A percentile compares a stretch with the other conserved stretches of the same genome.
Conservation (phyloP, 768 basidiomycete species). For the Lyophyllum decastes region DNA sequence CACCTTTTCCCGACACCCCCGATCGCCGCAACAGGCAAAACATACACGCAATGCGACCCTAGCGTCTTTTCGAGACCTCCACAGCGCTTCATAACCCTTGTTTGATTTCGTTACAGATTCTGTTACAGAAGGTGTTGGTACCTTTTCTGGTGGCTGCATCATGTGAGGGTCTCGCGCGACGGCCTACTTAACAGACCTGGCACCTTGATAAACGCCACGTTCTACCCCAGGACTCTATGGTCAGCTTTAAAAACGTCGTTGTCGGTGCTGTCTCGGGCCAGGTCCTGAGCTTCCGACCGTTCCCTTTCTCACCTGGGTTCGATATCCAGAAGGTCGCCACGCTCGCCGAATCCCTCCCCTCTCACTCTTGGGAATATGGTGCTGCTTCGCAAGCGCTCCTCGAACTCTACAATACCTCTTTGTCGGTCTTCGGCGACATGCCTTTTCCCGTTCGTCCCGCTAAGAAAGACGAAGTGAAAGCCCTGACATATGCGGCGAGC, state of each 20-base stretch:
- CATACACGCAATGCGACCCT: too few species aligned
- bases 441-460: conserved; percentile 36
- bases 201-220: background rate
- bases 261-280: background rate
- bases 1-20: too few species aligned
- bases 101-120: too few species aligned
- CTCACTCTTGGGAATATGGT: conserved; percentile 52
- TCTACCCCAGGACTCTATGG: background rate
- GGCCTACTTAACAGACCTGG: background rate
- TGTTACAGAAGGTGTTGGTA: background rate
- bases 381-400: conserved; percentile 42
- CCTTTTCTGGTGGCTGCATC: background rate
- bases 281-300: conserved; percentile 14
- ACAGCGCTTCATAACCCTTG: too few species aligned
- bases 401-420: conserved; percentile 39
- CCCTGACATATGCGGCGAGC: conserved; percentile 38
- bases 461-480: conserved; percentile 19
- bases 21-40: too few species aligned
- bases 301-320: conserved; percentile 37
- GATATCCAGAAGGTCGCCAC: conserved; percentile 32
- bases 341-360: conserved; percentile 36
- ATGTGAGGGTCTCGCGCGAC: background rate
- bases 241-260: background rate
- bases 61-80: too few species aligned
- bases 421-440: conserved; percentile 38